Evolutionary conservation across 345 rosid species (phyloP).

Genomic region (Brassica nigra): DNA sequence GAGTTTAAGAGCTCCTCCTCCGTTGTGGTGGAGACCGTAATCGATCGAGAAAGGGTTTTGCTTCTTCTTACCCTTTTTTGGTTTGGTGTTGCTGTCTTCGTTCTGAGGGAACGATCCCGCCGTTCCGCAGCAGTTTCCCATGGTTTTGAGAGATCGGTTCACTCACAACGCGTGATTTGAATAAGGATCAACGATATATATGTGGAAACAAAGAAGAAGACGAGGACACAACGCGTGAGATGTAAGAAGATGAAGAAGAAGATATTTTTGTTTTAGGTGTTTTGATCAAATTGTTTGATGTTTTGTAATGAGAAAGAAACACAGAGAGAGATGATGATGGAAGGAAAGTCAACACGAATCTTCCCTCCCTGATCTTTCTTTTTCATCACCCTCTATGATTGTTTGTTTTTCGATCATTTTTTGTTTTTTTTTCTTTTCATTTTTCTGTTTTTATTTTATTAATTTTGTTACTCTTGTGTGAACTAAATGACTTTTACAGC

Average conservation of each 20-base stretch:
- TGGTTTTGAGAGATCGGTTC: not conserved
- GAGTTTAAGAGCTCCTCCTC: not conserved
- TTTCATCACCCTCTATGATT: not conserved
- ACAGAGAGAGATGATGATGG: not conserved
- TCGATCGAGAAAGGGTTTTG: not conserved
- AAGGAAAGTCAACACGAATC: not conserved
- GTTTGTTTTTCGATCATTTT: not conserved
- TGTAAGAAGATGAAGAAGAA: not conserved
- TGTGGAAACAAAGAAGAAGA: slow-evolving; percentile 19
- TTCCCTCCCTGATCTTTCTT: not conserved
- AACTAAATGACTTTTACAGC: not conserved
- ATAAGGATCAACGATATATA: slow-evolving; percentile 7
- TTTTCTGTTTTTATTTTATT: not conserved
- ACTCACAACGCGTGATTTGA: not conserved
- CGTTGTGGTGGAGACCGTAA: slow-evolving; percentile 1
- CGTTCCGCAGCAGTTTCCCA: not conserved
- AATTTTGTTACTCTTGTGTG: not conserved
- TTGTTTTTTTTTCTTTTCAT: not conserved
- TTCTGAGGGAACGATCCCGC: not conserved
- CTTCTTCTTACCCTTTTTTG: not conserved
- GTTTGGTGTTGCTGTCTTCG: not conserved
- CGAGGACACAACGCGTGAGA: not conserved
- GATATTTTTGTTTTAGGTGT: not conserved
- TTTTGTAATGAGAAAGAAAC: not conserved
- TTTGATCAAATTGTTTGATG: not conserved